Percentiles rank a stretch among this genome's conserved stretches.
Evolutionary conservation across 495 filamentous ascomycete genomes (phyloP).

Genomic region (Penicillium atrosanguineum): DNA sequence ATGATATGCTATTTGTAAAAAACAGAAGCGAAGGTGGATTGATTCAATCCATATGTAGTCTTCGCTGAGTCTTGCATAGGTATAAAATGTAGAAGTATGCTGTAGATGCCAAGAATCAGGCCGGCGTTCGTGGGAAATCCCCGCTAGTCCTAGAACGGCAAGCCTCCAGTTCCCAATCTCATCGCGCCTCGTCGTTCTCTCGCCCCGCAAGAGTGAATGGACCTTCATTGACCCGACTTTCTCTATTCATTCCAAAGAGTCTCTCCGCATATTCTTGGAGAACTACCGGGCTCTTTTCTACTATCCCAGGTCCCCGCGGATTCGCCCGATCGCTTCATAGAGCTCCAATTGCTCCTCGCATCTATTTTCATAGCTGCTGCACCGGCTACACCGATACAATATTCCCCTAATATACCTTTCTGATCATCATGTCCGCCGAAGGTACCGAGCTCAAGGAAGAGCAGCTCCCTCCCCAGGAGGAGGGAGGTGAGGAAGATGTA

Average conservation of each 20-base stretch:
- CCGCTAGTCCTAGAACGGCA: constrained; percentile 38
- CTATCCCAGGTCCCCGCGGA: background rate
- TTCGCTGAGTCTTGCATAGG: background rate
- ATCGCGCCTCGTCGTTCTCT: constrained; percentile 14
- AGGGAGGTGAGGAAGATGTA: constrained; percentile 48
- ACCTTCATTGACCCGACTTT: constrained; percentile 5
- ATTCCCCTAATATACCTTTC: constrained; percentile 1
- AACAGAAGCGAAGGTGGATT: background rate
- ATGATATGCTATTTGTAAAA: background rate
- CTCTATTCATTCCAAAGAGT: background rate
- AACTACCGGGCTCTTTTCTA: background rate
- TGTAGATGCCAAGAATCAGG: background rate
- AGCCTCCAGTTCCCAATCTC: constrained; percentile 17
- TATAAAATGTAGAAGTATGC: background rate
- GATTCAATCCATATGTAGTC: no score
- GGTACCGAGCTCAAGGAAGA: constrained; percentile 39
- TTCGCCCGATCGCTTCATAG: constrained; percentile 5
- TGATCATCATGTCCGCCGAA: constrained; percentile 38
- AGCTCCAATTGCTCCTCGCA: constrained; percentile 17
- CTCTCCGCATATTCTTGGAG: background rate
- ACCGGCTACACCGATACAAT: constrained; percentile 1
- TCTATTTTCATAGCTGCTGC: constrained; percentile 8
- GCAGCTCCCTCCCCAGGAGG: constrained; percentile 37
- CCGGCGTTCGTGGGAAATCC: background rate
- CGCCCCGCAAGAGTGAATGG: constrained; percentile 14